Evolutionary conservation across 352 stramenopile genomes (phyloP).

Genomic region (Phytophthora macrochlamydospora): DNA sequence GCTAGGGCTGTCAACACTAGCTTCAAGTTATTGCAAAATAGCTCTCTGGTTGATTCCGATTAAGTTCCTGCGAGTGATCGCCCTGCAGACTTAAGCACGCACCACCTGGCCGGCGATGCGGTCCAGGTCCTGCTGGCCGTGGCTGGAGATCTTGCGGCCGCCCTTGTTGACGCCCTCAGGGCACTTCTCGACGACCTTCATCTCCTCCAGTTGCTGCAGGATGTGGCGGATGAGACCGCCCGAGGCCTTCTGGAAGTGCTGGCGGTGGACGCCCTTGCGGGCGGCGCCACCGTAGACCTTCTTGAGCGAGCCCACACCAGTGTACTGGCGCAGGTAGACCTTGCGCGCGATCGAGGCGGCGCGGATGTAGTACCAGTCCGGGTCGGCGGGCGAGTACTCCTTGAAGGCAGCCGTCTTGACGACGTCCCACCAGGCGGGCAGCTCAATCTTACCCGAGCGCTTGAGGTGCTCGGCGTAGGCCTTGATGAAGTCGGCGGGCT

Average conservation of each 20-base stretch:
- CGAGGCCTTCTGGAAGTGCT: conserved; percentile 97
- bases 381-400: conserved; percentile 96
- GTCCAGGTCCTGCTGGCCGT: conserved; percentile 99
- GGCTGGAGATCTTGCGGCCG: conserved; percentile 94
- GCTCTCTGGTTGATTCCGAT: conserved; percentile 46
- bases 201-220: conserved; percentile 97
- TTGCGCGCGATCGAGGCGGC: conserved; percentile 97
- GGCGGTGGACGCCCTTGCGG: conserved; percentile 91
- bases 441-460: conserved; percentile 98
- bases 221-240: conserved; percentile 98
- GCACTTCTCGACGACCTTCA: conserved; percentile 98
- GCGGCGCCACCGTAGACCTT: conserved; percentile 97
- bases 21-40: conserved; percentile 57
- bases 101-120: conserved; percentile 97
- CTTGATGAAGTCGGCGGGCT: conserved; percentile 97
- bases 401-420: conserved; percentile 99
- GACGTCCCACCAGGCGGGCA: conserved; percentile 97
- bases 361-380: conserved; percentile 99
- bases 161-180: conserved; percentile 91
- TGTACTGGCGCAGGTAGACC: conserved; percentile 98
- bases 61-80: conserved; percentile 30
- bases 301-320: conserved; percentile 96
- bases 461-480: conserved; percentile 99
- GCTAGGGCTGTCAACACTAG: not conserved
- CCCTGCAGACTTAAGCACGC: conserved; percentile 68